Evolutionary conservation across 139 green algal species (phyloP), one percentile per base, ranked within the genome.

Genomic region (Volvox reticuliferus): DNA sequence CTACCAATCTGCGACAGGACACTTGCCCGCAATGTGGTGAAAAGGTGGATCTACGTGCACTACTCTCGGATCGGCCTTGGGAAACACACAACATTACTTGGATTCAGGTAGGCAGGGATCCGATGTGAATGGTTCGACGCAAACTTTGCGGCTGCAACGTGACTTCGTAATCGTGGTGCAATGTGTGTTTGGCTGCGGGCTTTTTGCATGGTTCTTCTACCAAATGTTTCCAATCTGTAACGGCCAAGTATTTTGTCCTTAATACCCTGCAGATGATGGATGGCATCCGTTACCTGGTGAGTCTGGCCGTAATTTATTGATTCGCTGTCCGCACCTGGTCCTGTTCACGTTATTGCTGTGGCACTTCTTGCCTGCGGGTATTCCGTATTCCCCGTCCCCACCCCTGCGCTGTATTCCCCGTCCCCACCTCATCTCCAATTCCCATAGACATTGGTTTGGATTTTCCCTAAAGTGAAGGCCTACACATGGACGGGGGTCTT

Each of bases 21-120:
- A 95, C 91, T 0, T 98, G 96, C 77, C 96, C 96, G 1, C 75
- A 88, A 35, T 98, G 96, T 90, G 87, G 88, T 35, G 96, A 98
- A 82, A 97, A 97, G 92, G 93, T 98, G 65, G 96, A 98, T 91
- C 83, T 97, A 67, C 83, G 94, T 0, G 55, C 37, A 0, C 73
- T 91, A 35, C 61, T 91, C 17, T 32, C 76, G 61, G 88, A 96
- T 83, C 86, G 95, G 36, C 96, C 96, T 0, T 98, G 96, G 96
- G 96, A 97, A 73, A 97, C 95, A 0, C 69, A 88, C n/a, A 98
- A 98, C 88, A 90, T 98, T 22, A 93, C 88, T 0, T 98, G 96
- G 96, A 91, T 91, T 20, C 87, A 91, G 87, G 76, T 83, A 32
- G 3, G 67, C 55, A 28, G 65, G 44, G 44, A 5, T 55, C 44